phyloP scores from a whole-genome alignment of 192 early-diverging fungal genomes.

The Coemansia sp. region DNA sequence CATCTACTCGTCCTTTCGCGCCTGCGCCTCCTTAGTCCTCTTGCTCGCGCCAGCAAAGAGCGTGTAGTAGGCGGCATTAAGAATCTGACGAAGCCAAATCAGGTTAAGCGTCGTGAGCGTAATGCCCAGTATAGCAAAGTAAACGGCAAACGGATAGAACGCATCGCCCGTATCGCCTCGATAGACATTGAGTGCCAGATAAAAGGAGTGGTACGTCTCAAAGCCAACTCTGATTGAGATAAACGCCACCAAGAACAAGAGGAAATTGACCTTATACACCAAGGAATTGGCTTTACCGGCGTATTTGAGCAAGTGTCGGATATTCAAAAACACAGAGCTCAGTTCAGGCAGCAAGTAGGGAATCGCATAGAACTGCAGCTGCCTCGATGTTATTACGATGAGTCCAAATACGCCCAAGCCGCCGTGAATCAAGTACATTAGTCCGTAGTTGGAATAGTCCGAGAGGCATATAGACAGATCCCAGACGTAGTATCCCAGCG shows the following conservation, averaged over 20 bases:
- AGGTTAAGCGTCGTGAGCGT: slow-evolving; percentile 39
- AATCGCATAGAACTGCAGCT: slow-evolving; percentile 50
- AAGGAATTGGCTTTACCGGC: slow-evolving; percentile 14
- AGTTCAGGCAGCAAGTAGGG: slow-evolving; percentile 47
- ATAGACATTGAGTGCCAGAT: slow-evolving; percentile 15
- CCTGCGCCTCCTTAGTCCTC: not conserved
- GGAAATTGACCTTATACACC: slow-evolving; percentile 45
- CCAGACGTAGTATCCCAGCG: slow-evolving; percentile 50
- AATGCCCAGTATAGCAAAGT: slow-evolving; percentile 35
- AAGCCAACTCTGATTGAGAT: slow-evolving; percentile 38
- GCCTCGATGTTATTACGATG: slow-evolving; percentile 35
- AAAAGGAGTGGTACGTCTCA: slow-evolving; percentile 35
- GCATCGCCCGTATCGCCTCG: slow-evolving; percentile 13
- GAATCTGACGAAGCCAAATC: slow-evolving; percentile 51
- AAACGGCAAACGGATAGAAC: slow-evolving; percentile 45
- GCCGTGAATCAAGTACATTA: slow-evolving; percentile 45
- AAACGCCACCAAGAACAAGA: slow-evolving; percentile 26
- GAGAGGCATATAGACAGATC: slow-evolving; percentile 33
- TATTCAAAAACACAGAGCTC: slow-evolving; percentile 49
- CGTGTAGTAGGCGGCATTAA: slow-evolving; percentile 38
- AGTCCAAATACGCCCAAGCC: slow-evolving; percentile 38
- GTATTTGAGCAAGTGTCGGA: slow-evolving; percentile 39
- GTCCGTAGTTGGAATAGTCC: slow-evolving; percentile 32
- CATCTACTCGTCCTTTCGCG: slow-evolving; percentile 2
- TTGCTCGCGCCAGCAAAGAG: slow-evolving; percentile 1